Percentiles rank a stretch among this genome's conserved stretches.
phyloP scores from a whole-genome alignment of 108 stramenopile genomes.

The Skeletonema tropicum region DNA sequence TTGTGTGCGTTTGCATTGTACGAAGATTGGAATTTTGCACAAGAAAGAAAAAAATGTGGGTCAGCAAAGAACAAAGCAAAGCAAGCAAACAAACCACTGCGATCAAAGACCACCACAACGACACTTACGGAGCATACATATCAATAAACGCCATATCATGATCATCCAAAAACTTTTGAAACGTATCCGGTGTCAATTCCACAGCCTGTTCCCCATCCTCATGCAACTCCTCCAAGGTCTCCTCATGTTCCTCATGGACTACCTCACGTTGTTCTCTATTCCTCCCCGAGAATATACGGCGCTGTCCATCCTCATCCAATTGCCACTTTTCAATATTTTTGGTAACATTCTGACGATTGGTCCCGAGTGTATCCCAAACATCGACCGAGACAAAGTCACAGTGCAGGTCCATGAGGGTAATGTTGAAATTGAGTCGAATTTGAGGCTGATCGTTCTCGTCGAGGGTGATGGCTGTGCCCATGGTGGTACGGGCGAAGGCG shows the following conservation, averaged over 20 bases:
- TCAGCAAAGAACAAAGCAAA: background rate
- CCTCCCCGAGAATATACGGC: conserved; percentile 85
- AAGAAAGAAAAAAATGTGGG: background rate
- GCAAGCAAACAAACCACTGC: background rate
- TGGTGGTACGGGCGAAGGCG: conserved; percentile 82
- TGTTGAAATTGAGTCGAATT: conserved; percentile 90
- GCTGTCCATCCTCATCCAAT: conserved; percentile 77
- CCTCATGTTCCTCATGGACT: conserved; percentile 84
- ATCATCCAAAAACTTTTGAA: conserved; percentile 54
- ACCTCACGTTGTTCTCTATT: conserved; percentile 89
- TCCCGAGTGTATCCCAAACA: conserved; percentile 91
- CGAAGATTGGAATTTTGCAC: background rate
- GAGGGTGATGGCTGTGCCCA: conserved; percentile 78
- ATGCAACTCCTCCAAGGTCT: conserved; percentile 55
- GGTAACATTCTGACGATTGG: conserved; percentile 94
- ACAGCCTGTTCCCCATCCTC: conserved; percentile 69
- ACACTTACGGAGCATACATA: conserved; percentile 84
- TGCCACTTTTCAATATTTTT: conserved; percentile 98
- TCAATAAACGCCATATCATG: conserved; percentile 86
- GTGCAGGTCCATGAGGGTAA: conserved; percentile 87
- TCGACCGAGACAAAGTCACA: conserved; percentile 93
- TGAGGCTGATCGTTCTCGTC: conserved; percentile 67
- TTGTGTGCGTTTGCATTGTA: background rate
- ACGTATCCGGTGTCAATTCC: conserved; percentile 56
- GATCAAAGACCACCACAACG: background rate